phyloP scores from a whole-genome alignment of 495 filamentous ascomycete species.

The Parathielavia hyrcaniae region DNA sequence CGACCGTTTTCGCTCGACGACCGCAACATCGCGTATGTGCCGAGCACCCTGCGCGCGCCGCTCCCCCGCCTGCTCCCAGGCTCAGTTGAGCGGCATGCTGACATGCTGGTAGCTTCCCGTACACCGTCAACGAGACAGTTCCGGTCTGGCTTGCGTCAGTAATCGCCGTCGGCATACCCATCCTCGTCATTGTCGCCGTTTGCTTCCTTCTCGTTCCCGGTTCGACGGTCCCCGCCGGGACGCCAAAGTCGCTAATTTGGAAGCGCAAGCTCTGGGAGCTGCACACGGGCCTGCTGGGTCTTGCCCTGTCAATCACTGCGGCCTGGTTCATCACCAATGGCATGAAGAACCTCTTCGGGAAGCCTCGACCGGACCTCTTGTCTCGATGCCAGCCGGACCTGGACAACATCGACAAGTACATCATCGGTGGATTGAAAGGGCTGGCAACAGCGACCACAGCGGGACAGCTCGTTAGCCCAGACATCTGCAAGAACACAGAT shows the following conservation, averaged over 20 bases:
- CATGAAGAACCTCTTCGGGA: conserved; percentile 82
- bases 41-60: neutral
- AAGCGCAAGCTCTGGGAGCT: conserved; percentile 77
- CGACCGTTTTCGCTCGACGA: conserved; percentile 47
- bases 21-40: conserved; percentile 41
- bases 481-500: conserved; percentile 66
- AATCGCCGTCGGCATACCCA: conserved; percentile 53
- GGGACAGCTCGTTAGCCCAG: conserved; percentile 54
- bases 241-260: conserved; percentile 57
- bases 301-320: conserved; percentile 58
- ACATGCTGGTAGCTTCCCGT: conserved; percentile 54
- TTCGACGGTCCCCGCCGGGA: conserved; percentile 60
- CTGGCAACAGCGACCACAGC: conserved; percentile 27
- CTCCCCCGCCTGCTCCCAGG: neutral
- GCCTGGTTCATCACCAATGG: conserved; percentile 74
- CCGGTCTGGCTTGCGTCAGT: conserved; percentile 52
- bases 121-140: conserved; percentile 66
- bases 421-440: conserved; percentile 35
- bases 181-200: conserved; percentile 62
- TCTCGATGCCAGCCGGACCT: conserved; percentile 58
- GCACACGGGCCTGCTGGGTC: conserved; percentile 70
- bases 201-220: conserved; percentile 61
- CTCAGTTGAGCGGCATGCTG: neutral
- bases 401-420: conserved; percentile 36
- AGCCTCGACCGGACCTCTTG: conserved; percentile 77